A percentile compares a stretch with the other conserved stretches of the same genome.
Conservation (phyloP, 306 rosid genomes). For the Abrus pulchellus region DNA sequence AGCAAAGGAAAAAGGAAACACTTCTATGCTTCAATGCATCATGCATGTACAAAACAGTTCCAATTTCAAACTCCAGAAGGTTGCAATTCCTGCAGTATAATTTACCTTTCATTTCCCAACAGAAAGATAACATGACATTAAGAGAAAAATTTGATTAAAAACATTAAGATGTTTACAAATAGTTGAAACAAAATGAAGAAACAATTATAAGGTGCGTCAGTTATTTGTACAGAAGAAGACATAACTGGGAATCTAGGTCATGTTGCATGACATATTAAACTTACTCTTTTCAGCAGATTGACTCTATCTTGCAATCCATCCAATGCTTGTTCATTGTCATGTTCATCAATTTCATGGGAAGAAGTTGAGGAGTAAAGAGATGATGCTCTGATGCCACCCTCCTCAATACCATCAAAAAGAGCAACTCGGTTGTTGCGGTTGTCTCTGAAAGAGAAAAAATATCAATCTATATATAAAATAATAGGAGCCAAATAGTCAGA, state of each 20-base stretch:
- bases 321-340: conserved; percentile 82
- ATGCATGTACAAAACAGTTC: neutral
- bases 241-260: neutral
- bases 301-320: conserved; percentile 97
- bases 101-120: conserved; percentile 5
- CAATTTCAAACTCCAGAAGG: conserved; percentile 32
- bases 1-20: neutral
- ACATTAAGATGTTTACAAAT: neutral
- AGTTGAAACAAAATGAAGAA: conserved; percentile 22
- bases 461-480: neutral
- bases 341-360: conserved; percentile 94
- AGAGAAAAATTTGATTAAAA: neutral
- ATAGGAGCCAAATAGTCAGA: conserved; percentile 26
- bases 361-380: conserved; percentile 53
- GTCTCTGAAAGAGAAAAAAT: conserved; percentile 46
- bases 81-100: neutral
- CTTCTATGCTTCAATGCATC: neutral
- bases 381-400: conserved; percentile 61
- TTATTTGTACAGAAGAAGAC: neutral
- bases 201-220: neutral
- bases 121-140: neutral
- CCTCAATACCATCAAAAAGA: conserved; percentile 66
- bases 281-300: conserved; percentile 87
- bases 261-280: conserved; percentile 32
- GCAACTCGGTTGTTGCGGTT: conserved; percentile 57